phyloP scores from a whole-genome alignment of 2,329 filamentous ascomycete species.

The Hawksworthiomyces lignivorus region DNA sequence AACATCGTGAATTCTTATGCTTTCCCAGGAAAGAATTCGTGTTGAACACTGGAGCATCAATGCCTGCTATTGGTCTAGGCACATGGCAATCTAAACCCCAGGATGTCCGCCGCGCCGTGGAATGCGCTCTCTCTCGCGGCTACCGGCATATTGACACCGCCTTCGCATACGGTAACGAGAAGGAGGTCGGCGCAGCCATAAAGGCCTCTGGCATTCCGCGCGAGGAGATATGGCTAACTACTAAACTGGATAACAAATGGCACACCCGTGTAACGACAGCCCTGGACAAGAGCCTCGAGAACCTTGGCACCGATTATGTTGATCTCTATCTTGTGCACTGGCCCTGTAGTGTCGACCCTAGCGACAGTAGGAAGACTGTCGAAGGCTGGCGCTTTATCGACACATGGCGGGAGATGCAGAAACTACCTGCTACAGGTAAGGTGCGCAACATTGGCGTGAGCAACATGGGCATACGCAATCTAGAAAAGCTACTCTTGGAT shows the following conservation, averaged over 20 bases:
- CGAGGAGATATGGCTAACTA: slow-evolving; percentile 13
- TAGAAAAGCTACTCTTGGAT: slow-evolving; percentile 50
- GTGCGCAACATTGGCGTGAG: slow-evolving; percentile 14
- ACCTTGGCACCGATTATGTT: slow-evolving; percentile 10
- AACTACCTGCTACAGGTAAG: slow-evolving; percentile 11
- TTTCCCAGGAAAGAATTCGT: slow-evolving; percentile 51
- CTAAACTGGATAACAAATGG: slow-evolving; percentile 12
- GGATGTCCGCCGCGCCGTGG: slow-evolving; percentile 10
- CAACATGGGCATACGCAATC: slow-evolving; percentile 10
- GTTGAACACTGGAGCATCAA: slow-evolving; percentile 70
- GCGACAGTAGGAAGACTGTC: slow-evolving; percentile 6
- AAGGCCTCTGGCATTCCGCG: slow-evolving; percentile 10
- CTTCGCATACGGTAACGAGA: slow-evolving; percentile 13
- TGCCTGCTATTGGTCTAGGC: slow-evolving; percentile 67
- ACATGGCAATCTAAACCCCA: slow-evolving; percentile 61
- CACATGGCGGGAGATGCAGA: slow-evolving; percentile 13
- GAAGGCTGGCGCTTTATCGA: slow-evolving; percentile 7
- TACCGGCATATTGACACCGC: slow-evolving; percentile 15
- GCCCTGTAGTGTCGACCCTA: slow-evolving; percentile 7
- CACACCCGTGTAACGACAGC: slow-evolving; percentile 12
- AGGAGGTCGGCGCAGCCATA: slow-evolving; percentile 12
- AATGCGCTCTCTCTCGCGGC: slow-evolving; percentile 8
- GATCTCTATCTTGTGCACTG: slow-evolving; percentile 14
- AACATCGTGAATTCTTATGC: too few relatives aligned
- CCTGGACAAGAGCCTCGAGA: slow-evolving; percentile 11